Percentiles rank a stretch among this genome's conserved stretches.
Conservation (phyloP, 768 basidiomycete species). For the Kwoniella bestiolae region DNA sequence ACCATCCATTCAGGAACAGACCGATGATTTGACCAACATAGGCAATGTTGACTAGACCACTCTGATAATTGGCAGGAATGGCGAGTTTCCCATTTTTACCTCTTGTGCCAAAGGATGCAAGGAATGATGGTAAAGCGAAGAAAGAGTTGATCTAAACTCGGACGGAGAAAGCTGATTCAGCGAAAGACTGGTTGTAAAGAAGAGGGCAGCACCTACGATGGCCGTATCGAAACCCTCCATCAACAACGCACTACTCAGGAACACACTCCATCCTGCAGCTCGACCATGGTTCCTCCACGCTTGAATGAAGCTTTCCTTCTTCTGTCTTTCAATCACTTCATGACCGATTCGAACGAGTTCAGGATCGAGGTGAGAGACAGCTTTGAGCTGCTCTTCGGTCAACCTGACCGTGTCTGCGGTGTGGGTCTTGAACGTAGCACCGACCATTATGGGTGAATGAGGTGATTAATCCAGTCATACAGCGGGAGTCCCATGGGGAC, state of each 20-base stretch:
- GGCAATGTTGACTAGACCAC: constrained; percentile 48
- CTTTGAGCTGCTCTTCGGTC: constrained; percentile 25
- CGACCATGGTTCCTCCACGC: constrained; percentile 36
- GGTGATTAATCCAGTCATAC: background rate
- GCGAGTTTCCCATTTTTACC: constrained; percentile 31
- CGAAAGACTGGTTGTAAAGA: background rate
- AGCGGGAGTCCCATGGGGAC: constrained; percentile 9
- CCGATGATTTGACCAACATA: constrained; percentile 47
- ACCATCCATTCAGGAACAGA: constrained; percentile 31
- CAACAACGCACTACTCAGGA: constrained; percentile 30
- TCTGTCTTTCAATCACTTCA: constrained; percentile 27
- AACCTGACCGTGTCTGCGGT: constrained; percentile 4
- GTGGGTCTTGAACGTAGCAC: background rate
- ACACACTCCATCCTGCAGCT: constrained; percentile 34
- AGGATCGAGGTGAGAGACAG: constrained; percentile 28
- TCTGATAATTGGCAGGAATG: constrained; percentile 54
- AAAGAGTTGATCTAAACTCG: constrained; percentile 31
- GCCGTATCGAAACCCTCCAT: constrained; percentile 41
- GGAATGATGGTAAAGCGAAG: constrained; percentile 31
- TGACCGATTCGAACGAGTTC: constrained; percentile 33
- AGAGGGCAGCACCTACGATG: constrained; percentile 17
- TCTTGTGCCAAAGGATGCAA: constrained; percentile 26
- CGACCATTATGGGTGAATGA: constrained; percentile 5
- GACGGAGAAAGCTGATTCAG: background rate
- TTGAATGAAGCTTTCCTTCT: constrained; percentile 26